Conservation (phyloP, 805 yeast species). For the Ogataea paraovalis region DNA sequence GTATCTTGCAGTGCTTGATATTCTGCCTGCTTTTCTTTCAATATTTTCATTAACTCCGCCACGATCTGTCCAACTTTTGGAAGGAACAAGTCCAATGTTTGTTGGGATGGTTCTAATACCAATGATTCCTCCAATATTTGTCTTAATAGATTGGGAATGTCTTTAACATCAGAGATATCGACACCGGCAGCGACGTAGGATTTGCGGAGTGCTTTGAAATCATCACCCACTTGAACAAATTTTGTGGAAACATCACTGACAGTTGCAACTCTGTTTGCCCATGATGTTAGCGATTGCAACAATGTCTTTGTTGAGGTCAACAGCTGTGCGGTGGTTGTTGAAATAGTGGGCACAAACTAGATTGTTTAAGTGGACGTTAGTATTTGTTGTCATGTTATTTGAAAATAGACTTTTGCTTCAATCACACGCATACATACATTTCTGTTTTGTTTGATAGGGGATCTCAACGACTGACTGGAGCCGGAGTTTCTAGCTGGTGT, state of each 20-base stretch:
- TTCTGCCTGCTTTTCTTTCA: conserved; percentile 73
- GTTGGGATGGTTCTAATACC: conserved; percentile 80
- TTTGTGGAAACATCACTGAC: conserved; percentile 86
- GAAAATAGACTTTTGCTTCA: no score
- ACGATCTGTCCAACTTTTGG: conserved; percentile 86
- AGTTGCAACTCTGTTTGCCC: conserved; percentile 80
- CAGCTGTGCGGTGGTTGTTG: conserved; percentile 49
- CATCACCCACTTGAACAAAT: conserved; percentile 90
- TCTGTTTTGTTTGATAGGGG: conserved; percentile 1
- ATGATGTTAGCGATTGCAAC: conserved; percentile 78
- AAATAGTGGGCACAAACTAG: conserved; percentile 65
- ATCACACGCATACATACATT: neutral
- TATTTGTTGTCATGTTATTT: no score
- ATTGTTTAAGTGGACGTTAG: conserved; percentile 30
- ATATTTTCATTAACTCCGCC: conserved; percentile 69
- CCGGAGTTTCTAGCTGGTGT: conserved; percentile 2
- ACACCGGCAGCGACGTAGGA: conserved; percentile 78
- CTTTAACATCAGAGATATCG: conserved; percentile 79
- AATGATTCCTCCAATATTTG: conserved; percentile 80
- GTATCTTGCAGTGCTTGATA: conserved; percentile 16
- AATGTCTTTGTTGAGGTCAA: conserved; percentile 86
- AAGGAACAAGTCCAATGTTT: conserved; percentile 69
- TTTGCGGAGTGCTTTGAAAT: conserved; percentile 79
- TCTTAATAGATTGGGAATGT: conserved; percentile 81
- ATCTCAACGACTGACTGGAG: neutral